Percentiles rank a stretch among this genome's conserved stretches.
These are phyloP conservation scores for Diaporthe eres DNA, from an alignment of 2,329 filamentous ascomycete genomes.

Conservation along the genomic window DNA sequence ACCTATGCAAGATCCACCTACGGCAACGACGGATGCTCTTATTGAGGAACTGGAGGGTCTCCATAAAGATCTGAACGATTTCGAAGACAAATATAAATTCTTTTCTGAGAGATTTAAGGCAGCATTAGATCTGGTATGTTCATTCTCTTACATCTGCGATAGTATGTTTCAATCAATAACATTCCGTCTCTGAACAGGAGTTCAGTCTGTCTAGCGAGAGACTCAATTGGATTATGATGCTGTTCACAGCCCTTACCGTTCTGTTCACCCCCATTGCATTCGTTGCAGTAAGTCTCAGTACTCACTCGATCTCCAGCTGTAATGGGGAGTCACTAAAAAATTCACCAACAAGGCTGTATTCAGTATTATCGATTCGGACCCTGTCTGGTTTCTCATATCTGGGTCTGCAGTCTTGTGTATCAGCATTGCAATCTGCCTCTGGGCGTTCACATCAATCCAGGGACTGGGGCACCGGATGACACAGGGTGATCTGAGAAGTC, in stretches of 20 bases:
- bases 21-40: not conserved
- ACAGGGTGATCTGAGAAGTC: not conserved
- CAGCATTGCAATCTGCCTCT: conserved; percentile 10
- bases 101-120: not conserved
- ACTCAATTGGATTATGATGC: not conserved
- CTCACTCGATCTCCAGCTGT: not conserved
- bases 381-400: conserved; percentile 17
- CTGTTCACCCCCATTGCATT: not conserved
- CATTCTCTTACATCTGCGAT: not conserved
- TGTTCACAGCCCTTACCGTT: not conserved
- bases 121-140: not conserved
- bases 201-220: conserved; percentile 13
- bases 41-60: not conserved
- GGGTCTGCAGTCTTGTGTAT: conserved; percentile 2
- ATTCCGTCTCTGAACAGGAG: not conserved
- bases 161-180: not conserved
- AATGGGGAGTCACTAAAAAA: not conserved
- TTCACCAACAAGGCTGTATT: not conserved
- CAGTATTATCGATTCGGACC: not conserved
- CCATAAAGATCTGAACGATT: not conserved
- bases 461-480: not conserved
- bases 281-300: not conserved
- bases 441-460: conserved; percentile 9
- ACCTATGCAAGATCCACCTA: not conserved
- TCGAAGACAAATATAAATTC: not conserved